A percentile compares a stretch with the other conserved stretches of the same genome.
phyloP scores from a whole-genome alignment of 768 basidiomycete species.

The Crassisporium funariophilum region DNA sequence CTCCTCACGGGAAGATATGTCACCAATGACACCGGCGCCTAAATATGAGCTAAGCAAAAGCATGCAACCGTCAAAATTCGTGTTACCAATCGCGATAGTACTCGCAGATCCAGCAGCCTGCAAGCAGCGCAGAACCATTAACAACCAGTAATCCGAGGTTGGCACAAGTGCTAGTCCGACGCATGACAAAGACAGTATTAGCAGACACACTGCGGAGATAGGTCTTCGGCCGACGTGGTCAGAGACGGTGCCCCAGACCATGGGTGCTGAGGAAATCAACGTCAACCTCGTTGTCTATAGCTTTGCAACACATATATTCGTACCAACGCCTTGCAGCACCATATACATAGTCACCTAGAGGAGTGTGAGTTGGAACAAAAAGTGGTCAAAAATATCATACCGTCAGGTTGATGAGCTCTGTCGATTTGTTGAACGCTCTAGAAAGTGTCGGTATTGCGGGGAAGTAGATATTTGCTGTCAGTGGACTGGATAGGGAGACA shows the following conservation, averaged over 20 bases:
- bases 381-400: conserved; percentile 33
- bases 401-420: conserved; percentile 77
- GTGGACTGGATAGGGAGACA: conserved; percentile 51
- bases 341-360: conserved; percentile 68
- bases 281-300: background rate
- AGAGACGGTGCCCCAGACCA: conserved; percentile 73
- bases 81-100: conserved; percentile 69
- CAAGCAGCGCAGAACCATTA: conserved; percentile 77
- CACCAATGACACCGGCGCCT: conserved; percentile 79
- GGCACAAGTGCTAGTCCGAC: conserved; percentile 56
- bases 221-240: conserved; percentile 67
- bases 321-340: conserved; percentile 65
- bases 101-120: conserved; percentile 83
- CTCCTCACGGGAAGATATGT: conserved; percentile 74
- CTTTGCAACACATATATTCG: background rate
- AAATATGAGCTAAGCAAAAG: background rate
- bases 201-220: conserved; percentile 62
- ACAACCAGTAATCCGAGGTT: conserved; percentile 69
- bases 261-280: conserved; percentile 48
- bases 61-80: background rate
- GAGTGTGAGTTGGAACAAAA: background rate
- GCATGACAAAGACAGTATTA: conserved; percentile 66
- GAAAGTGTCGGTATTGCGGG: conserved; percentile 76
- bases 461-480: conserved; percentile 79
- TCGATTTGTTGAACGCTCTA: conserved; percentile 60